These are phyloP conservation scores for Trapa bicornis DNA, from an alignment of 345 rosid species.

Conservation along the genomic window DNA sequence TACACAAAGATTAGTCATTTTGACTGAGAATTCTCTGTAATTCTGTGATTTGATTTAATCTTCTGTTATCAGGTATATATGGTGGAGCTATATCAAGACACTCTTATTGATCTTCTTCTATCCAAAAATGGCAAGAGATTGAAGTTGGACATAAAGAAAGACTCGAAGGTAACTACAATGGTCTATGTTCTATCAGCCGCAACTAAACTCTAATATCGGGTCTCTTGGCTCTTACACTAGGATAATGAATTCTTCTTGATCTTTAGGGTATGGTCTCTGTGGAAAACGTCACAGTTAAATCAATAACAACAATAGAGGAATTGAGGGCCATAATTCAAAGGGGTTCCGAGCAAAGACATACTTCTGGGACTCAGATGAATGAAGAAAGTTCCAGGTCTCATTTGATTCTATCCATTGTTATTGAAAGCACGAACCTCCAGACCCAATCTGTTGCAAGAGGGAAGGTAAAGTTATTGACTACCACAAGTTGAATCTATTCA, in stretches of 20 bases:
- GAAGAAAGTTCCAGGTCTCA: slow-evolving; percentile 97
- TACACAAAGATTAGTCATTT: not conserved
- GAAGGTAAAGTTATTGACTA: slow-evolving; percentile 41
- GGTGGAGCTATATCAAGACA: slow-evolving; percentile 96
- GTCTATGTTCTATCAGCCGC: not conserved
- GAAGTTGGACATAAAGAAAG: slow-evolving; percentile 87
- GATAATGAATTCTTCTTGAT: not conserved
- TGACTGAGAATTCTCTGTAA: not conserved
- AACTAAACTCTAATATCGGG: not conserved
- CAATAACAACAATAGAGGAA: slow-evolving; percentile 69
- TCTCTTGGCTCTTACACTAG: no score
- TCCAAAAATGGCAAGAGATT: slow-evolving; percentile 57
- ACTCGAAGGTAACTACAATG: slow-evolving; percentile 47
- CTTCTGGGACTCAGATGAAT: slow-evolving; percentile 87
- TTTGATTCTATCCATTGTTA: slow-evolving; percentile 70
- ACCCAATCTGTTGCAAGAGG: slow-evolving; percentile 84
- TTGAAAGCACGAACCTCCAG: slow-evolving; percentile 93
- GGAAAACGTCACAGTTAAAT: slow-evolving; percentile 67
- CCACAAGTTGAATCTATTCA: not conserved
- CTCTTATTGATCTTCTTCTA: slow-evolving; percentile 68
- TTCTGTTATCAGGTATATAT: slow-evolving; percentile 50
- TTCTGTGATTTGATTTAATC: not conserved
- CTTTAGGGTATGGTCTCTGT: slow-evolving; percentile 83
- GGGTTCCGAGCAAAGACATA: slow-evolving; percentile 80
- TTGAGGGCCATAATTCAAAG: slow-evolving; percentile 50